Percentiles rank a stretch among this genome's conserved stretches.
Evolutionary conservation across 176 grass and related monocot species (phyloP).

Genomic region (Zea mays): DNA sequence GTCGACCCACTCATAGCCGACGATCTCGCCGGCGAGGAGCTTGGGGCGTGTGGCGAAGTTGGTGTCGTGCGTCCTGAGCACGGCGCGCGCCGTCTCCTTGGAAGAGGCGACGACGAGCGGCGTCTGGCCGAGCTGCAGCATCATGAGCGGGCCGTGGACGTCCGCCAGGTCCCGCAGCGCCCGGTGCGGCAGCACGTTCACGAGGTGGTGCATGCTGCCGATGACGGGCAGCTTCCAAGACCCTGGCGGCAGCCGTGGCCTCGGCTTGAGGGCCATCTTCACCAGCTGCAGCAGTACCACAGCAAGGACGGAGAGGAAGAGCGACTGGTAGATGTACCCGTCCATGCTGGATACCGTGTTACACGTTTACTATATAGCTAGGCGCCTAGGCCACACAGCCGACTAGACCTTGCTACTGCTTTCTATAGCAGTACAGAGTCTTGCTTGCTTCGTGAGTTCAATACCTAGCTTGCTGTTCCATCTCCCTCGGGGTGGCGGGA

Average conservation of each 20-base stretch:
- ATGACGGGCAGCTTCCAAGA: no score
- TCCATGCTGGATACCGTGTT: not conserved
- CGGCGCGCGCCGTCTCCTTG: conserved; percentile 47
- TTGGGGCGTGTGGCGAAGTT: conserved; percentile 53
- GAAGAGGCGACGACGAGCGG: conserved; percentile 42
- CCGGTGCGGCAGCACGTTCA: no score
- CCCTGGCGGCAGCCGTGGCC: not conserved
- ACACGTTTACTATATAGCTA: no score
- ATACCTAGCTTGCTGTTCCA: no score
- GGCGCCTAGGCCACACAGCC: no score
- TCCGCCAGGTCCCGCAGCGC: no score
- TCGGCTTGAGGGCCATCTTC: not conserved
- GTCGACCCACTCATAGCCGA: conserved; percentile 51
- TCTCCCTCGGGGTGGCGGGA: no score
- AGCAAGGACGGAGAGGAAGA: not conserved
- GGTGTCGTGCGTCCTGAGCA: conserved; percentile 57
- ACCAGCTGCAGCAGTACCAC: conserved; percentile 10
- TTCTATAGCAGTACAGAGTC: no score
- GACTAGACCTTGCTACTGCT: no score
- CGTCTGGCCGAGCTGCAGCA: conserved; percentile 49
- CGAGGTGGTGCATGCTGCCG: no score
- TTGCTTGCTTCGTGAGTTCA: no score
- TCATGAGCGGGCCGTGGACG: conserved; percentile 16
- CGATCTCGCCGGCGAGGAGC: conserved; percentile 54
- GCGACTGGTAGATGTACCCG: conserved; percentile 10